A percentile compares a stretch with the other conserved stretches of the same genome.
These are phyloP conservation scores for Magnaporthiopsis rhizophila DNA, from an alignment of 2,329 filamentous ascomycete genomes.

Conservation along the genomic window DNA sequence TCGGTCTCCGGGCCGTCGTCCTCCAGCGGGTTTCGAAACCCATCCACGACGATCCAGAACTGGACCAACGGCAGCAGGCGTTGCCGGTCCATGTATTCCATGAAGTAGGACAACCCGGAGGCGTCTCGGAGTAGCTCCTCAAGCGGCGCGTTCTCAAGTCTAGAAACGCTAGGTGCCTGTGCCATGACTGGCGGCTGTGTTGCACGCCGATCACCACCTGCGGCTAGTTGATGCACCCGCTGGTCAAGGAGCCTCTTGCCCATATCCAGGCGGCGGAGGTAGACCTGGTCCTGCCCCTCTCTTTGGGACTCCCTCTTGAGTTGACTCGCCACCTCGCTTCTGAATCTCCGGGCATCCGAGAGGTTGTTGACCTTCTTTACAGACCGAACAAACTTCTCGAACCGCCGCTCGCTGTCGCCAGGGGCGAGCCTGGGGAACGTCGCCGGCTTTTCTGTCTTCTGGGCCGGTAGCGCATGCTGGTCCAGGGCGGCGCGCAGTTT, in stretches of 20 bases:
- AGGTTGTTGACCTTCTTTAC: slow-evolving; percentile 85
- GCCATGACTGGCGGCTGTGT: slow-evolving; percentile 20
- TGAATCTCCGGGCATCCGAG: slow-evolving; percentile 84
- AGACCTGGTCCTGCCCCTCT: slow-evolving; percentile 75
- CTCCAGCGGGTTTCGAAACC: slow-evolving; percentile 88
- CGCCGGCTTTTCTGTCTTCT: slow-evolving; percentile 54
- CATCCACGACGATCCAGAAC: slow-evolving; percentile 97
- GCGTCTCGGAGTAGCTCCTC: slow-evolving; percentile 84
- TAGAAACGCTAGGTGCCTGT: slow-evolving; percentile 39
- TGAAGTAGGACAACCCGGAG: slow-evolving; percentile 91
- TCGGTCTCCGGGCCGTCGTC: slow-evolving; percentile 71
- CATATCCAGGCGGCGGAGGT: slow-evolving; percentile 83
- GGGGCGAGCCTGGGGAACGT: slow-evolving; percentile 73
- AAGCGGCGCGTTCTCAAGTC: slow-evolving; percentile 66
- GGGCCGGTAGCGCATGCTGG: slow-evolving; percentile 80
- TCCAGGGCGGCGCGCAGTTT: slow-evolving; percentile 88
- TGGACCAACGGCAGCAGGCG: slow-evolving; percentile 82
- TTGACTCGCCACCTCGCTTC: slow-evolving; percentile 88
- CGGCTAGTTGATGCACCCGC: slow-evolving; percentile 69
- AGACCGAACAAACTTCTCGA: slow-evolving; percentile 86
- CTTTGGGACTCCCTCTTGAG: slow-evolving; percentile 74
- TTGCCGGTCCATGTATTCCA: slow-evolving; percentile 98
- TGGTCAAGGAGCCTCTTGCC: slow-evolving; percentile 86
- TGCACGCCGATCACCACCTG: slow-evolving; percentile 43
- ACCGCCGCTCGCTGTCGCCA: slow-evolving; percentile 81